phyloP scores from a whole-genome alignment of 202 grass and related monocot genomes.

The Miscanthus sacchariflorus region DNA sequence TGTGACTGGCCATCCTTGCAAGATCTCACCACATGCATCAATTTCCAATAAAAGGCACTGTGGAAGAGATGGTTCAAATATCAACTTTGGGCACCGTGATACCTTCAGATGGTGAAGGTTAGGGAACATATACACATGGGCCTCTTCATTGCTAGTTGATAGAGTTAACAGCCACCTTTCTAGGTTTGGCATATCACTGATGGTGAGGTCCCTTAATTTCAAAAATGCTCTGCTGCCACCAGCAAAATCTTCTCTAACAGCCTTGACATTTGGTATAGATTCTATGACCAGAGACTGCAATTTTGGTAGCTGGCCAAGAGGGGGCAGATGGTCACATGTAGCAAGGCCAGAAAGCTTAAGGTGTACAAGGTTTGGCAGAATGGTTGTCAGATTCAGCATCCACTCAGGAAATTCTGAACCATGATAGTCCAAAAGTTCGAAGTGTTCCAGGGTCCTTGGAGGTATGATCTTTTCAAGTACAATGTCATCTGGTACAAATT shows the following conservation, averaged over 20 bases:
- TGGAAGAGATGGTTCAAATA: not conserved
- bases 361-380: conserved; percentile 25
- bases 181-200: conserved; percentile 1
- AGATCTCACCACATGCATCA: not conserved
- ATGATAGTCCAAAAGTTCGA: not conserved
- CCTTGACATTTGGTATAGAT: not conserved
- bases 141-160: not conserved
- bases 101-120: conserved; percentile 8
- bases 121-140: not conserved
- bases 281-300: conserved; percentile 11
- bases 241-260: not conserved
- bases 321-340: conserved; percentile 13
- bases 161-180: not conserved
- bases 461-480: conserved; percentile 9
- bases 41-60: not conserved
- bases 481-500: not conserved
- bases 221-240: conserved; percentile 13
- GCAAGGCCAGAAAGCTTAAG: not conserved
- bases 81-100: not conserved
- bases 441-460: conserved; percentile 12
- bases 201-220: conserved; percentile 23
- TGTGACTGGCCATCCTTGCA: not conserved
- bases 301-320: conserved; percentile 27
- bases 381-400: conserved; percentile 13
- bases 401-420: conserved; percentile 4